These are phyloP conservation scores for Metroxylon sagu DNA, from an alignment of 176 grass and related monocot genomes.

Conservation along the genomic window DNA sequence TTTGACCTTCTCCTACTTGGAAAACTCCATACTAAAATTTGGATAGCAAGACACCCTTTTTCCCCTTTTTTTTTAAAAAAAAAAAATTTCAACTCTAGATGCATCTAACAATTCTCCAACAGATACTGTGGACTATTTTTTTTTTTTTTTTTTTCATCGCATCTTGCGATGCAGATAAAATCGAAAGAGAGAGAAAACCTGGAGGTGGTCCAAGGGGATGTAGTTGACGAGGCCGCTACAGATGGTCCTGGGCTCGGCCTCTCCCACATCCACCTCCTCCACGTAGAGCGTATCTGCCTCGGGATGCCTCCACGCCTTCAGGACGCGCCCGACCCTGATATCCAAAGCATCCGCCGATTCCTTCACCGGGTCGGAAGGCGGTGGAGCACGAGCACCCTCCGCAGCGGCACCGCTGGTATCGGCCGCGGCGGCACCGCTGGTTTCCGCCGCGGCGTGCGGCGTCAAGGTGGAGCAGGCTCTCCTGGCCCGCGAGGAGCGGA, in stretches of 20 bases:
- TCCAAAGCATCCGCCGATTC: slow-evolving; percentile 54
- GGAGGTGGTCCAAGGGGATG: slow-evolving; percentile 57
- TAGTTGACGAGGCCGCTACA: slow-evolving; percentile 89
- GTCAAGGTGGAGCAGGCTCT: neutral
- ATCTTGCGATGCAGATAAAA: too few species aligned
- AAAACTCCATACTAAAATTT: too few species aligned
- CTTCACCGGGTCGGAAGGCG: slow-evolving; percentile 23
- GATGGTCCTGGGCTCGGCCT: slow-evolving; percentile 71
- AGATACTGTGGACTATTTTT: too few species aligned
- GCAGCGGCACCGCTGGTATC: neutral
- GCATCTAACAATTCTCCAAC: too few species aligned
- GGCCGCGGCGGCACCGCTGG: neutral
- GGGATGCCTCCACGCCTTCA: slow-evolving; percentile 81
- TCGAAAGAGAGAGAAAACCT: slow-evolving; percentile 25
- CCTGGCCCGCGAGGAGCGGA: neutral
- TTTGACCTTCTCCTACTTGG: too few species aligned
- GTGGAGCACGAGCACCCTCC: neutral
- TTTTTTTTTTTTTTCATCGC: too few species aligned
- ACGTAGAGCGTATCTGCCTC: slow-evolving; percentile 84
- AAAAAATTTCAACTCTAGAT: too few species aligned
- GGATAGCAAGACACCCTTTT: too few species aligned
- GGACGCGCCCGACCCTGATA: slow-evolving; percentile 65
- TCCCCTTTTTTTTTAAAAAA: too few species aligned
- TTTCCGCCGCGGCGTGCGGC: neutral
- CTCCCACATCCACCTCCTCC: slow-evolving; percentile 86